Evolutionary conservation across 768 basidiomycete genomes (phyloP), one percentile per base, ranked within the genome.

Genomic region (Leccinum ochraceum): DNA sequence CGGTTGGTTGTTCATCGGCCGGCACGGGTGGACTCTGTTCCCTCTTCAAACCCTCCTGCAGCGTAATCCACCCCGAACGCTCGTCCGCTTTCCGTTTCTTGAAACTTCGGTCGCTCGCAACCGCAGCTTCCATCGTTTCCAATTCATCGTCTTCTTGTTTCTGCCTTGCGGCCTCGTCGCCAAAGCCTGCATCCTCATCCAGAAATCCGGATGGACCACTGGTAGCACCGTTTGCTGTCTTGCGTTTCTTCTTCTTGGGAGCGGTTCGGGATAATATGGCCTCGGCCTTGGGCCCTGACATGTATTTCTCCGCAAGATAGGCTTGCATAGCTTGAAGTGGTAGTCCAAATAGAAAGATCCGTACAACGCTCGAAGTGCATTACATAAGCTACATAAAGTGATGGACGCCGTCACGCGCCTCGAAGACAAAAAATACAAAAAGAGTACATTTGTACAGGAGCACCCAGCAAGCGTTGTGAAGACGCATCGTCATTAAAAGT

Each of bases 261-360:
- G 77, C 22, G 22, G 22, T 73, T 50, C 85, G 85, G 4, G 94
- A 80, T 8, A 98, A 81, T 63, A 98, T 98, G 6, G 94, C 95
- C 66, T 98, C 96, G 2, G 95, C 94, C 69, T 98, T 98, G 0
- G 93, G 86, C 1, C 96, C 96, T 6, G 94, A 88, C 95, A 98
- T 96, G 78, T 98, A 98, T 63, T 92, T 93, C 64, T 88, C 83
- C 0, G 93, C 93, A 17, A 95, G 83, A 72, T 95, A 95, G 24
- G 91, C 80, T 72, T 94, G 88, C 78, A 95, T 82, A 44, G 64
- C 68, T 54, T 48, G 28, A 48, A 37, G 50, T 53, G 1, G 34
- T 32, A 10, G 24, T 10, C 49, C 52, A 39, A 36, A 13, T 6
- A 11, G 34, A 36, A 17, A 26, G 48, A 49, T 49, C 17, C 2